Evolutionary conservation across 2,329 filamentous ascomycete species (phyloP).

Genomic region (Fusarium camptoceras): DNA sequence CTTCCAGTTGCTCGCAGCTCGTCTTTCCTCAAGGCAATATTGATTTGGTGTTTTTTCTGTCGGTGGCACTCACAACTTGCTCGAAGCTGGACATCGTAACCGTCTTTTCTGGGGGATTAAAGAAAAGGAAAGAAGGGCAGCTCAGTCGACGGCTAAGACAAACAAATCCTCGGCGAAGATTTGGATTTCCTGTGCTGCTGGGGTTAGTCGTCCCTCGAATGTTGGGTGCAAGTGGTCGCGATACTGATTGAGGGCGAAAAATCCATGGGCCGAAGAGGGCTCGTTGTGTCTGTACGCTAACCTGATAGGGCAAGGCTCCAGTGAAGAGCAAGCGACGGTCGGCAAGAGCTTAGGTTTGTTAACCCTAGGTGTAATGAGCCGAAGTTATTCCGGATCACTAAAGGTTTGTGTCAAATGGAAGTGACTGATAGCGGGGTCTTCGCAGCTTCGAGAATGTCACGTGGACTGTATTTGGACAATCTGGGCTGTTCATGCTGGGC

Average conservation of each 20-base stretch:
- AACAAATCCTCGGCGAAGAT: slow-evolving; percentile 56
- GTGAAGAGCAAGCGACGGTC: slow-evolving; percentile 51
- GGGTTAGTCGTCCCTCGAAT: slow-evolving; percentile 57
- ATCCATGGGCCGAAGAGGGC: slow-evolving; percentile 55
- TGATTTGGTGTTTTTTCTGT: slow-evolving; percentile 28
- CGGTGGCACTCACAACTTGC: slow-evolving; percentile 71
- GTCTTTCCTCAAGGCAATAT: slow-evolving; percentile 37
- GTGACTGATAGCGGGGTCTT: background rate
- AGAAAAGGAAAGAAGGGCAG: slow-evolving; percentile 51
- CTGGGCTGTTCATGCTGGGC: background rate
- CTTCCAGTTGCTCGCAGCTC: slow-evolving; percentile 24
- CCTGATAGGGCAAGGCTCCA: slow-evolving; percentile 47
- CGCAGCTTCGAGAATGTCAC: slow-evolving; percentile 7
- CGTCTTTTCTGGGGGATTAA: slow-evolving; percentile 52
- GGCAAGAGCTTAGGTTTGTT: slow-evolving; percentile 54
- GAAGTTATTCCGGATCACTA: slow-evolving; percentile 47
- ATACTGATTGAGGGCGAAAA: slow-evolving; percentile 56
- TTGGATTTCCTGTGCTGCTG: slow-evolving; percentile 55
- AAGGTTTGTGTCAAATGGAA: slow-evolving; percentile 1
- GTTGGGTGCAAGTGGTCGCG: slow-evolving; percentile 56
- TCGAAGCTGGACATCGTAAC: slow-evolving; percentile 75
- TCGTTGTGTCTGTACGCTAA: slow-evolving; percentile 57
- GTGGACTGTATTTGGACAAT: slow-evolving; percentile 17
- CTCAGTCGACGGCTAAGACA: slow-evolving; percentile 51
- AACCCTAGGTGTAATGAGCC: slow-evolving; percentile 53